These are phyloP conservation scores for Fusarium caatingaense DNA, from an alignment of 2,329 filamentous ascomycete genomes.

Conservation along the genomic window DNA sequence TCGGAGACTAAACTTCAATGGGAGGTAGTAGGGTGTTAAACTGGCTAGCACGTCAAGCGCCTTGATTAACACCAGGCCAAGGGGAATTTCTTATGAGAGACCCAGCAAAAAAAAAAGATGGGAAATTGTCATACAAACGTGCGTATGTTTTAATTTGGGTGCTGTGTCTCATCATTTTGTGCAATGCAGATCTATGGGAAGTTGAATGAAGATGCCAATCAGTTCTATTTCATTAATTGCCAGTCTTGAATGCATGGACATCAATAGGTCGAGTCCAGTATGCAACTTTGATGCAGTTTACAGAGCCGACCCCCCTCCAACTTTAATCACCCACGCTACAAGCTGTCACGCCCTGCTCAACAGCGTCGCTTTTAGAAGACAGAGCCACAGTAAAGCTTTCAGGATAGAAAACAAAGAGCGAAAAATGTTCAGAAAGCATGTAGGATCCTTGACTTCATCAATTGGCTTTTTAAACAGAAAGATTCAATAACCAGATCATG, in stretches of 20 bases:
- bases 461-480: slow-evolving; percentile 12
- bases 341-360: slow-evolving; percentile 22
- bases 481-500: neutral
- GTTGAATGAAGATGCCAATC: neutral
- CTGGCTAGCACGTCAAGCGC: no score
- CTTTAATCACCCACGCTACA: slow-evolving; percentile 15
- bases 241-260: neutral
- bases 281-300: neutral
- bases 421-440: neutral
- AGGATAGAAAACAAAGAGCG: neutral
- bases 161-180: slow-evolving; percentile 27
- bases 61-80: slow-evolving; percentile 15
- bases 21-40: neutral
- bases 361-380: slow-evolving; percentile 1
- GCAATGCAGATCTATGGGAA: slow-evolving; percentile 20
- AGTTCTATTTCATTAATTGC: neutral
- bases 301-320: slow-evolving; percentile 16
- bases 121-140: slow-evolving; percentile 23
- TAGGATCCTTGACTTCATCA: neutral
- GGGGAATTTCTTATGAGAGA: slow-evolving; percentile 14
- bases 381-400: neutral
- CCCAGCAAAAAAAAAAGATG: slow-evolving; percentile 20
- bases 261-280: neutral
- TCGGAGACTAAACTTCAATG: slow-evolving; percentile 31
- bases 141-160: slow-evolving; percentile 8